Base-by-base conservation (phyloP, 2,329 filamentous ascomycete species). In the Nannizzia gypsea region DNA sequence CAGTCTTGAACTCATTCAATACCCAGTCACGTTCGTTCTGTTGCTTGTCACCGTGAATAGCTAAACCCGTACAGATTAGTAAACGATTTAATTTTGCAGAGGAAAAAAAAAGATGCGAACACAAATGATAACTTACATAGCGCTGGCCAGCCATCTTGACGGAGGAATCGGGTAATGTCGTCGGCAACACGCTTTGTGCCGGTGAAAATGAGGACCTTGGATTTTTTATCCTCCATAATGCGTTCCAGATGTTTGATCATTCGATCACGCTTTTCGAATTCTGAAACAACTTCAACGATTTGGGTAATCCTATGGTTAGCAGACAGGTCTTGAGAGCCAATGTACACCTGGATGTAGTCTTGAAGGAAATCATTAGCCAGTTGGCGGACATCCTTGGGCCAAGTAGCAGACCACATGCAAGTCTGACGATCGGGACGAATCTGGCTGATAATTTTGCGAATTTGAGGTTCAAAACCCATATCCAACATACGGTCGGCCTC, bases 11-110 rank as follows among this genome's bases (percentile, higher is more conserved):
- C 77, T 97, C 92, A 77, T 97, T 95, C 73, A 99, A 82, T 70
- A 97, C 93, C 90, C 93, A 97, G 77, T 97, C 93, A 80, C 93
- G 91, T 81, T 99, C 93, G 77, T 96, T 96, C 74, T 99, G 93
- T 74, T 96, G 91, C 82, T 97, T 97, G 80, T 97, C 93, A 72
- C 93, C 93, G 81, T 99, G 93, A 68, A 99, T 97, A 64, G 93
- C 89, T 93, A 60, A 42, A 28, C 31, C 31, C 31, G 31, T 11
- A 36, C 13, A 57, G 61, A 15, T 26, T 75, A 80, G 77, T 63
- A 62, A 46, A 38, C 44, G 8, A 24, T 48, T 57, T 9, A 54
- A 64, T 78, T 66, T 61, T 15, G 6, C 5, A n/a, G 15, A 38
- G 55, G 24, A 28, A 36, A 46, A 40, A 8, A 56, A 60, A 13